Conservation (phyloP, 192 early-diverging fungal species). For the Jimgerdemannia flammicorona region DNA sequence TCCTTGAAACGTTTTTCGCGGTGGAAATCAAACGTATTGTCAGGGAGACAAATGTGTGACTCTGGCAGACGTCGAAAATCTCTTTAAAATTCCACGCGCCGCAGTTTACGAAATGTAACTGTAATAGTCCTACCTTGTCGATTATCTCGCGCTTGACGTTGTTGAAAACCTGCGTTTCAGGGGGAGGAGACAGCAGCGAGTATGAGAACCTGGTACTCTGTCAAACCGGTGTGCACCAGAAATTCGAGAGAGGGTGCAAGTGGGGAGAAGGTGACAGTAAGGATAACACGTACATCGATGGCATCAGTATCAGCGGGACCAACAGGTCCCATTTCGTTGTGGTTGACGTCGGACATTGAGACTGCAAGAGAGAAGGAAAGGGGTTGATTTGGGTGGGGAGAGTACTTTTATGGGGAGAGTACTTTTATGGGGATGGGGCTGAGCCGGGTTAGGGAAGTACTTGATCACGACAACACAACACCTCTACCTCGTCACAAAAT, state of each 20-base stretch:
- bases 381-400: not conserved
- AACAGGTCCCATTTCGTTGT: conserved; percentile 41
- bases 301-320: conserved; percentile 35
- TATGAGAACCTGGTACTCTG: no score
- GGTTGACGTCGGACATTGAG: conserved; percentile 40
- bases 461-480: no score
- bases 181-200: not conserved
- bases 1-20: not conserved
- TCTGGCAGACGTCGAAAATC: no score
- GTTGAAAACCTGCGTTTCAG: conserved; percentile 25
- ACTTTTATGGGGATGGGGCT: not conserved
- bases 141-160: conserved; percentile 35
- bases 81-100: not conserved
- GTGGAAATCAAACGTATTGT: no score
- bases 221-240: no score
- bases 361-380: not conserved
- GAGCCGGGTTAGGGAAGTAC: not conserved
- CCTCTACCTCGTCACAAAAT: no score
- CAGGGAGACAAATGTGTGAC: no score
- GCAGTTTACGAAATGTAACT: not conserved
- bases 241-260: no score
- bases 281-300: conserved; percentile 12
- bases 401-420: not conserved
- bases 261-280: not conserved
- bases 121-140: conserved; percentile 23